Percentiles rank a stretch among this genome's conserved stretches.
These are phyloP conservation scores for Aspergillus novoparasiticus DNA, from an alignment of 2,329 filamentous ascomycete species.

Conservation along the genomic window DNA sequence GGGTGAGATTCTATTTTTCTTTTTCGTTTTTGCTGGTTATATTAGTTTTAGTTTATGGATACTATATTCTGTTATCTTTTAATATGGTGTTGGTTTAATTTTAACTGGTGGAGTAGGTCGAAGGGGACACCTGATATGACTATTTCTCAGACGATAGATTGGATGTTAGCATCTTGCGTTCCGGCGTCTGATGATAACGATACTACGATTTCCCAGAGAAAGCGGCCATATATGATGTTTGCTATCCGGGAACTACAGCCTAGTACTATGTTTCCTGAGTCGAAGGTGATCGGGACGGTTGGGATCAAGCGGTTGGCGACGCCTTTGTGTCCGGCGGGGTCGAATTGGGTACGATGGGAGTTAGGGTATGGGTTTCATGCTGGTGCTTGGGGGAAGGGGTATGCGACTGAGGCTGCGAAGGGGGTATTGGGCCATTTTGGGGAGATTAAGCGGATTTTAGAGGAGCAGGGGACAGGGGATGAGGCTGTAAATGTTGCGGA, in stretches of 20 bases:
- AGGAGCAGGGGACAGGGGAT: constrained; percentile 41
- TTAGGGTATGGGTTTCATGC: constrained; percentile 60
- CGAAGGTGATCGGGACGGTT: constrained; percentile 8
- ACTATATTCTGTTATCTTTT: neutral
- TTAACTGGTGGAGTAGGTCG: neutral
- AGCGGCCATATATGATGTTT: neutral
- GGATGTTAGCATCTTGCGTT: neutral
- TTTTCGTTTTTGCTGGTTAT: neutral
- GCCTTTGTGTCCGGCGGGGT: neutral
- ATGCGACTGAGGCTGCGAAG: constrained; percentile 59
- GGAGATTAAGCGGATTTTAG: neutral
- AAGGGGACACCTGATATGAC: neutral
- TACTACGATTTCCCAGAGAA: neutral
- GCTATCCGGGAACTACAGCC: neutral
- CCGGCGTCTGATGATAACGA: neutral
- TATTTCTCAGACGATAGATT: neutral
- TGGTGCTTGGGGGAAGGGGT: constrained; percentile 59
- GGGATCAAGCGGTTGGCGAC: constrained; percentile 2
- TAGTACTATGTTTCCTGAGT: neutral
- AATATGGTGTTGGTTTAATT: neutral
- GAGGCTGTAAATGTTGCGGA: neutral
- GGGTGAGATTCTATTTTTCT: constrained; percentile 2
- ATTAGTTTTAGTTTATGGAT: neutral
- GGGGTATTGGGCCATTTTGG: constrained; percentile 46
- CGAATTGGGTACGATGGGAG: constrained; percentile 31